Conservation (phyloP, 495 filamentous ascomycete species). For the Penicillium coprophilum region DNA sequence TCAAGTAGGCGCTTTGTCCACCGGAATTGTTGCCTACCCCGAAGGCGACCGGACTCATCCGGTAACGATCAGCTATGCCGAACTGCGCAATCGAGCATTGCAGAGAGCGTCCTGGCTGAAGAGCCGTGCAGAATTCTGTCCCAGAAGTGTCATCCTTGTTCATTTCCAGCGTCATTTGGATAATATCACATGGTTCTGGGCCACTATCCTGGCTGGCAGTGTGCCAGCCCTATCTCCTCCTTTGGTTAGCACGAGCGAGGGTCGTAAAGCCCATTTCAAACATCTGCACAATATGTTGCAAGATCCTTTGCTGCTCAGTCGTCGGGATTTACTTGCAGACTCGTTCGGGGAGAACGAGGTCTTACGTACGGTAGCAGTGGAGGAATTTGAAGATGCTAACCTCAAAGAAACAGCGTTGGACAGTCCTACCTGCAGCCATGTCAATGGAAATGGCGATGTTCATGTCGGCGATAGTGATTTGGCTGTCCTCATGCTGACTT, state of each 20-base stretch:
- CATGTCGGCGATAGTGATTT: background rate
- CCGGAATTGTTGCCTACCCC: too few species aligned
- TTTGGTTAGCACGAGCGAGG: slow-evolving; percentile 28
- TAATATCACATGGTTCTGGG: slow-evolving; percentile 46
- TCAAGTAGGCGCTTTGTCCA: too few species aligned
- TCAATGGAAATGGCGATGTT: too few species aligned
- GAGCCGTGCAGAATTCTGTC: too few species aligned
- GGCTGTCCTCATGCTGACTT: slow-evolving; percentile 53
- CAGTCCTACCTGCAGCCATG: too few species aligned
- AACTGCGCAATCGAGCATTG: too few species aligned
- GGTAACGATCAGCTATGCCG: too few species aligned
- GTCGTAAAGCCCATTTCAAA: slow-evolving; percentile 20
- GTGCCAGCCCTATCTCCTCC: slow-evolving; percentile 44
- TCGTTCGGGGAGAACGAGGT: background rate
- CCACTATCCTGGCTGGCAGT: slow-evolving; percentile 33
- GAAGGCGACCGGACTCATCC: too few species aligned
- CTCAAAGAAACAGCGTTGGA: too few species aligned
- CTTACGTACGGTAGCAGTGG: background rate
- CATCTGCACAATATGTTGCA: slow-evolving; percentile 16
- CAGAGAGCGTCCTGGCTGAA: too few species aligned
- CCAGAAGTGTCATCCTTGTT: background rate
- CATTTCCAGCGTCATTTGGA: slow-evolving; percentile 43
- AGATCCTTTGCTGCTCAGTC: slow-evolving; percentile 21
- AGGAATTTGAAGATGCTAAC: background rate
- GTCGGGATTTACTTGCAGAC: background rate